phyloP scores from a whole-genome alignment of 2,329 filamentous ascomycete species.

The Fusarium poae region DNA sequence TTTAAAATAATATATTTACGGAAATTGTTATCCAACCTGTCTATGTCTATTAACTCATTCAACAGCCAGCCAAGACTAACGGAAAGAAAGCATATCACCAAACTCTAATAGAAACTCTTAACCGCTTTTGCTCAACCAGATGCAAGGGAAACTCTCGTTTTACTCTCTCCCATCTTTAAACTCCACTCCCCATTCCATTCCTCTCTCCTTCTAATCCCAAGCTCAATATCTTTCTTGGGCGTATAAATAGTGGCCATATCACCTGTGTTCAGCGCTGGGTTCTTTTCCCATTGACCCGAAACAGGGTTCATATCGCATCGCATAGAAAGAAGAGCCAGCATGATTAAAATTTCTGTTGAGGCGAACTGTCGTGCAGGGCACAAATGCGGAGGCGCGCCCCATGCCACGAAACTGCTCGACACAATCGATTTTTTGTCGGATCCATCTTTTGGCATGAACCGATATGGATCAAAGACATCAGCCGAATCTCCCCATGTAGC shows the following conservation, averaged over 20 bases:
- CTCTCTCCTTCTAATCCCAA: slow-evolving; percentile 20
- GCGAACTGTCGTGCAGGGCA: slow-evolving; percentile 51
- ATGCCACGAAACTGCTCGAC: slow-evolving; percentile 52
- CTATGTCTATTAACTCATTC: neutral
- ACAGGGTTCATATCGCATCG: slow-evolving; percentile 10
- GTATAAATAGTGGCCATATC: slow-evolving; percentile 29
- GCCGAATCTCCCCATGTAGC: slow-evolving; percentile 53
- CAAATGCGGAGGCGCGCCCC: slow-evolving; percentile 50
- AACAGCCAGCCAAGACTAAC: neutral
- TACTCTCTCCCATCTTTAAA: slow-evolving; percentile 46
- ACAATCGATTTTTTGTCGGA: slow-evolving; percentile 41
- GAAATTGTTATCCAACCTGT: neutral
- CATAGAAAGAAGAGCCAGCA: slow-evolving; percentile 29
- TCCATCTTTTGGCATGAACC: slow-evolving; percentile 27
- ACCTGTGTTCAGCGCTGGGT: slow-evolving; percentile 9
- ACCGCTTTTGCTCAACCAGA: slow-evolving; percentile 25
- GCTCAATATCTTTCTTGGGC: slow-evolving; percentile 32
- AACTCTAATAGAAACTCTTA: neutral
- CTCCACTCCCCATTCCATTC: slow-evolving; percentile 39
- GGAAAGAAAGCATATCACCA: neutral
- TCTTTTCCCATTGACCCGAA: slow-evolving; percentile 11
- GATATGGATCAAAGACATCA: slow-evolving; percentile 34
- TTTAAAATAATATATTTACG: too few relatives aligned
- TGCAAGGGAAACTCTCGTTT: slow-evolving; percentile 43
- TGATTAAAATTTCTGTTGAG: slow-evolving; percentile 47